Evolutionary conservation across 352 stramenopile genomes (phyloP), one percentile per base, ranked within the genome.

Genomic region (Pythium sp.): DNA sequence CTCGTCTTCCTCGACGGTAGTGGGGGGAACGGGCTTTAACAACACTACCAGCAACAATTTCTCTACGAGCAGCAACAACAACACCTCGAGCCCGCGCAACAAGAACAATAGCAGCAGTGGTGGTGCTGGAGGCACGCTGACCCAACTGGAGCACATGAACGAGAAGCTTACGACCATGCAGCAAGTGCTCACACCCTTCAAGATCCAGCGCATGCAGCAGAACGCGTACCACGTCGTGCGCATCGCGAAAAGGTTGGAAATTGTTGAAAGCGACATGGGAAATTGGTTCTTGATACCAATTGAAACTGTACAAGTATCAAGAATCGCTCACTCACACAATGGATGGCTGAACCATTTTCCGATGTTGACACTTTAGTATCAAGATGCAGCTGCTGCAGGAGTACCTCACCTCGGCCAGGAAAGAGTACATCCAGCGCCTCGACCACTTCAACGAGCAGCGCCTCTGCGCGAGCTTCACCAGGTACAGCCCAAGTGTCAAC

Each of bases 111-210:
- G 56, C 55, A 47, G 15, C n/a, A 5, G 30, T 32, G 30, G 15
- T 18, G 36, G 36, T 20, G 36, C 11, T 43, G 38, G 38, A 7
- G 58, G 55, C 9, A 75, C 79, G 1, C 61, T 82, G 12, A 67
- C 73, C 36, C 61, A 82, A 28, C 54, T 92, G 5, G 77, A 75
- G 36, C 72, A 80, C 56, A 87, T 93, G 72, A 73, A 90, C 57
- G 81, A 87, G 54, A 81, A 86, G 41, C 67, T 93, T 36, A 77
- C 74, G 18, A 83, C 58, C 9, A 92, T 92, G 86, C 86, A 93
- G 74, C 85, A 89, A 65, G 79, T 93, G 62, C 69, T 93, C 34
- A 91, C 84, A 8, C 84, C 86, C 5, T 84, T 94, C 34, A 84
- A 94, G 76, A 72, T 93, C 49, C 82, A 92, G 67, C 82, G 86